Evolutionary conservation across 768 basidiomycete genomes (phyloP).

Genomic region (Mrakia gelida): DNA sequence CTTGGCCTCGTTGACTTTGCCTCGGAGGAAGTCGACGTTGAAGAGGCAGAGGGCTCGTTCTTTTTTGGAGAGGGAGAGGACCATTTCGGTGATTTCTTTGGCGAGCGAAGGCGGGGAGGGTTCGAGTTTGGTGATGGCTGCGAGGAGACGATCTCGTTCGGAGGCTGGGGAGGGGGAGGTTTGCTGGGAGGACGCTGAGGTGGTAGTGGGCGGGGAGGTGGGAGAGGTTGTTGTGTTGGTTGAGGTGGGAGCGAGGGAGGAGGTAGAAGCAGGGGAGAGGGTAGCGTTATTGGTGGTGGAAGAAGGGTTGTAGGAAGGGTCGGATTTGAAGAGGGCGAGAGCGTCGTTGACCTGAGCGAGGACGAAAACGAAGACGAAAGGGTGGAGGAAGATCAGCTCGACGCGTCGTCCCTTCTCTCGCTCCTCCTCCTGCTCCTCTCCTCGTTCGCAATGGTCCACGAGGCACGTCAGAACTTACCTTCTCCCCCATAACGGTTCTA

Average conservation of each 20-base stretch:
- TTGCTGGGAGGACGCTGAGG: neutral
- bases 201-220: neutral
- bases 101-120: conserved; percentile 49
- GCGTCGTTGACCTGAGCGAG: conserved; percentile 19
- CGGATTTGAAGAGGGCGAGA: neutral
- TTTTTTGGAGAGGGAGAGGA: conserved; percentile 81
- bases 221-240: neutral
- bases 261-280: neutral
- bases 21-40: conserved; percentile 70
- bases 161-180: conserved; percentile 44
- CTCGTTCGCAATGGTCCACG: neutral
- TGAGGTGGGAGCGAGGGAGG: neutral
- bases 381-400: neutral
- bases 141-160: conserved; percentile 69
- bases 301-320: neutral
- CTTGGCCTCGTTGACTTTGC: conserved; percentile 76
- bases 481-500: neutral
- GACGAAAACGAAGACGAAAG: neutral
- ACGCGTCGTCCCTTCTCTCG: no score
- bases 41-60: conserved; percentile 89
- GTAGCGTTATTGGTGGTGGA: neutral
- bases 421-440: neutral
- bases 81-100: conserved; percentile 64
- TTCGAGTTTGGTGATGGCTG: conserved; percentile 63
- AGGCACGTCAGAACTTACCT: conserved; percentile 2